Evolutionary conservation across 2,329 filamentous ascomycete species (phyloP), one percentile per base, ranked within the genome.

Genomic region (Endothia cerciana): DNA sequence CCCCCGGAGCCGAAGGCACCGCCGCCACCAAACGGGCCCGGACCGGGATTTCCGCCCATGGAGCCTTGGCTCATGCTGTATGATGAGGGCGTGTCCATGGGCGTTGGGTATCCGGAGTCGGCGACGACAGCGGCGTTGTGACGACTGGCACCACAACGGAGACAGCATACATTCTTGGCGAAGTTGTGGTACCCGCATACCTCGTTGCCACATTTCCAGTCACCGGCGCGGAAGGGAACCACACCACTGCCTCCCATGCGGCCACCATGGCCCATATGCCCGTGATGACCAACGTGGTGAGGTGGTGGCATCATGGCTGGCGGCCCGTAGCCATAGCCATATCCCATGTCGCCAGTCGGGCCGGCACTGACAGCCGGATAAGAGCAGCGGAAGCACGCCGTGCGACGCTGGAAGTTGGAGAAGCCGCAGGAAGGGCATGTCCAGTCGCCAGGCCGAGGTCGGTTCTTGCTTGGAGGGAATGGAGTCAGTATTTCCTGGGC

Each of bases 121-220:
- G 94, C 94, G 65, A 98, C 93, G 60, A 99, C 92, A 19, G 94
- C 94, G 66, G 95, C 95, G 69, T 92, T 93, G 68, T 94, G 94
- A 73, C 95, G 92, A 77, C 93, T 96, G 62, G 94, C 95, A 77
- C 95, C 95, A 76, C 95, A 99, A 67, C 95, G 92, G 69, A 99
- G 87, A 79, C 95, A 99, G 80, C 93, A 97, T 65, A 98, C 94
- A 74, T 99, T 99, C 87, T 99, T 99, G 69, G 95, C 95, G 76
- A 99, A 99, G 82, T 99, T 99, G 83, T 99, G 95, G 79, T 99
- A 99, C 66, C 92, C 93, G 77, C 95, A 99, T 45, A 94, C 93
- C 75, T 99, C 95, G 70, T 95, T 95, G 65, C 95, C 95, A 75
- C 95, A 99, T 80, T 97, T 97, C 95, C 95, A 99, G 76, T 99